Evolutionary conservation across 768 basidiomycete genomes (phyloP).

Genomic region (Collybia mongolica): DNA sequence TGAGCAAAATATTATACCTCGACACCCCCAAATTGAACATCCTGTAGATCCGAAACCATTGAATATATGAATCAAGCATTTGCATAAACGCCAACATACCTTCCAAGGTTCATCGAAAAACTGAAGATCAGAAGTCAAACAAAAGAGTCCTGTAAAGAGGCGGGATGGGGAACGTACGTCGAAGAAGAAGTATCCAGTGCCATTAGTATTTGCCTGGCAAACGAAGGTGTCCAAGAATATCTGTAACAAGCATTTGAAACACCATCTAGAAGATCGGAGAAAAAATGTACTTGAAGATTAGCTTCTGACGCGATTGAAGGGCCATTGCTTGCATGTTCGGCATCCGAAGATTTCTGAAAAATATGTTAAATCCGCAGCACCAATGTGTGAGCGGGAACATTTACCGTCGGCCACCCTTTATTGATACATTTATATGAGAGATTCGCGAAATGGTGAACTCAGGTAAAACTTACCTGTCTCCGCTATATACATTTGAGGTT

Average conservation of each 20-base stretch:
- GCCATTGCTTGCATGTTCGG: constrained; percentile 61
- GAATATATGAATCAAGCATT: neutral
- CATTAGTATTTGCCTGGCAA: constrained; percentile 81
- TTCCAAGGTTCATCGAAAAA: constrained; percentile 85
- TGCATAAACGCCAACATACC: constrained; percentile 30
- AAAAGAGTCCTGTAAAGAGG: neutral
- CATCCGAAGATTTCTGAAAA: constrained; percentile 56
- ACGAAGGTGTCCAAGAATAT: constrained; percentile 84
- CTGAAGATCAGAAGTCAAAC: constrained; percentile 29
- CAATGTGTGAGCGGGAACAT: constrained; percentile 5
- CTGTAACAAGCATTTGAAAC: constrained; percentile 30
- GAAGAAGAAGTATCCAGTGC: constrained; percentile 87
- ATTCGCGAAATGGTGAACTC: neutral
- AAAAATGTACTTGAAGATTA: constrained; percentile 52
- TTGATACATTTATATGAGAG: neutral
- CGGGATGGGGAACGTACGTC: constrained; percentile 42
- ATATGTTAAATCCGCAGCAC: neutral
- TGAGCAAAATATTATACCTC: constrained; percentile 30
- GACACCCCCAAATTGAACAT: constrained; percentile 73
- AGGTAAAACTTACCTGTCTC: constrained; percentile 64
- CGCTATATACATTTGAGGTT: constrained; percentile 85
- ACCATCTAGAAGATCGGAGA: neutral
- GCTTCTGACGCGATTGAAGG: constrained; percentile 57
- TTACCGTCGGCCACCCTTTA: constrained; percentile 62
- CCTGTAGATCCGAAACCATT: constrained; percentile 29